Evolutionary conservation across 2,329 filamentous ascomycete genomes (phyloP), one percentile per base, ranked within the genome.

Genomic region (Diaporthe sp.): DNA sequence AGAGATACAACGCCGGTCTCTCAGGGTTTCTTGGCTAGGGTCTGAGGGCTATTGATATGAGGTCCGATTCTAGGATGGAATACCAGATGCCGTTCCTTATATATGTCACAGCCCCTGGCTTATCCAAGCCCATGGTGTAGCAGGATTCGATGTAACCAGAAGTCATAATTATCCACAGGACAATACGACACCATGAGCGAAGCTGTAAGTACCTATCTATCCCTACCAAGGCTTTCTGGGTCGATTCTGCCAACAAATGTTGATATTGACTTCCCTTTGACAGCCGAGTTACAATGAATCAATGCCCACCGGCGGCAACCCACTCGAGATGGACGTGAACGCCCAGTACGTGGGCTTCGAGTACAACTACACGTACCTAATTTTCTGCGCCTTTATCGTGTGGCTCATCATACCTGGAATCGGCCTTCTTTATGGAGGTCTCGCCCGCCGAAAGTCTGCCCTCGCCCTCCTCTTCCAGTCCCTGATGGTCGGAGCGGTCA

Each of bases 361-460:
- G 80, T 92, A 86, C 82, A 88, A 93, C 80, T 92, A 92, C 81
- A 87, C 87, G 53, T 93, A 92, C 80, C 85, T 91, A 65, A 82
- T 90, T 73, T 85, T 91, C 78, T 92, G 90, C 81, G 86, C 85
- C 20, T 91, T 89, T 81, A 86, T 93, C 72, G 91, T 93, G 72
- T 93, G 90, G 88, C 82, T 93, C 70, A 93, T 93, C 80, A 91
- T 93, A 74, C 92, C 92, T 0, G 92, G 91, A 28, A 91, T 93
- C 78, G 91, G 91, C 65, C 86, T 93, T 10, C 84, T 93, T 1
- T 93, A 93, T 82, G 89, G 90, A 74, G 92, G 92, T 72, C 87
- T 93, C 39, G 88, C 91, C 7, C 87, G 90, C 47, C 86, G 91
- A 78, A 93, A 93, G 83, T 92, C 90, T 20, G 89, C 91, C 8